Percentiles rank a stretch among this genome's conserved stretches.
Conservation (phyloP, 2,329 filamentous ascomycete genomes). For the Myriangium duriaei region DNA sequence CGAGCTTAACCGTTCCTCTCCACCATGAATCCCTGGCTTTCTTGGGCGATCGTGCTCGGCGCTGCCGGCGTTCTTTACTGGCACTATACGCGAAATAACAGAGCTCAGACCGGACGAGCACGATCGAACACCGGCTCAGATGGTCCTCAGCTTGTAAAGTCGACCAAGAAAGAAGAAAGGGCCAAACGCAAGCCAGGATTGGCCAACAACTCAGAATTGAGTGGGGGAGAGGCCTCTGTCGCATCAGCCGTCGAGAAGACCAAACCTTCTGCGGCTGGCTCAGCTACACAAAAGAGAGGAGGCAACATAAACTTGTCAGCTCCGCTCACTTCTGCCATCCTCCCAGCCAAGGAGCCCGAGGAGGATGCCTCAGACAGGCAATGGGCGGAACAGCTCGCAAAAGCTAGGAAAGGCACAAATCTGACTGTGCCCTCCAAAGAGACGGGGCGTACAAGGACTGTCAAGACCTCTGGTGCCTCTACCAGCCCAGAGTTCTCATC, state of each 20-base stretch:
- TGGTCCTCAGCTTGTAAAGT: slow-evolving; percentile 6
- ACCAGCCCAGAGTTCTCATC: slow-evolving; percentile 33
- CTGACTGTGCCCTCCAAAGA: slow-evolving; percentile 29
- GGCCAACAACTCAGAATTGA: slow-evolving; percentile 13
- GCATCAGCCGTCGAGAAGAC: slow-evolving; percentile 7
- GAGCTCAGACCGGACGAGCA: slow-evolving; percentile 10
- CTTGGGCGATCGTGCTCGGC: slow-evolving; percentile 17
- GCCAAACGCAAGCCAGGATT: slow-evolving; percentile 13
- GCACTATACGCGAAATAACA: slow-evolving; percentile 17
- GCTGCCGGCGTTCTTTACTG: slow-evolving; percentile 15
- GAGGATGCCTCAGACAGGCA: slow-evolving; percentile 58
- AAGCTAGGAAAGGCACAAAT: slow-evolving; percentile 56
- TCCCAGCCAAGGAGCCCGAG: slow-evolving; percentile 35
- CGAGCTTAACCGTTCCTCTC: background rate
- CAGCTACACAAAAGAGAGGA: slow-evolving; percentile 24
- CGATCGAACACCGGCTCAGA: slow-evolving; percentile 4
- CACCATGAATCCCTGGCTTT: slow-evolving; percentile 19
- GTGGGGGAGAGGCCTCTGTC: slow-evolving; percentile 12
- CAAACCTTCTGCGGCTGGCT: slow-evolving; percentile 11
- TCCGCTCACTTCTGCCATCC: slow-evolving; percentile 13
- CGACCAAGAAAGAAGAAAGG: slow-evolving; percentile 12
- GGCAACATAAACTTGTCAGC: slow-evolving; percentile 15
- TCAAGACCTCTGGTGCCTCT: slow-evolving; percentile 46
- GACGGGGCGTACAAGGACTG: slow-evolving; percentile 42
- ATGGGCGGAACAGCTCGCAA: slow-evolving; percentile 62